Conservation (phyloP, 805 yeast species). For the Dipodascus albidus region DNA sequence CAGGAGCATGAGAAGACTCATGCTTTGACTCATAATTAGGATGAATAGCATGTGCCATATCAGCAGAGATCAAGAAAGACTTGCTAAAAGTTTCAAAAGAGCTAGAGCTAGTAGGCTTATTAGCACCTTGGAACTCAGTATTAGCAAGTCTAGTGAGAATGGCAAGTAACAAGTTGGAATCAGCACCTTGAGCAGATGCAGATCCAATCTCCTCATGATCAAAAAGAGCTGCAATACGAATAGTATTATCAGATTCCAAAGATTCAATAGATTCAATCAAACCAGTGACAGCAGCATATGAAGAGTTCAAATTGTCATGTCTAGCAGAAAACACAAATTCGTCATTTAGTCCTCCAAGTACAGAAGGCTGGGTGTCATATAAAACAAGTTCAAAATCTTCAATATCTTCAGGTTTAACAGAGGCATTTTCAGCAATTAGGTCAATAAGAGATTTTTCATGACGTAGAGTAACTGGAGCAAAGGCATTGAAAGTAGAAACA, state of each 20-base stretch:
- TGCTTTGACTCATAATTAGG: constrained; percentile 77
- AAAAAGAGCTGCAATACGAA: constrained; percentile 69
- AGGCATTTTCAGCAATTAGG: constrained; percentile 55
- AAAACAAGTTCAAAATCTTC: constrained; percentile 85
- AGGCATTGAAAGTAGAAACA: constrained; percentile 38
- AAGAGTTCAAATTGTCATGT: constrained; percentile 80
- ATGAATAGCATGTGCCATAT: constrained; percentile 95
- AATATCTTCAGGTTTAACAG: constrained; percentile 41
- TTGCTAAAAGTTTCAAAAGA: constrained; percentile 28
- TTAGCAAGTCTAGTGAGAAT: constrained; percentile 56
- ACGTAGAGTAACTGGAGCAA: constrained; percentile 54
- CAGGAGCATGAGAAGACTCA: constrained; percentile 71
- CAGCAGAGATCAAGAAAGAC: constrained; percentile 84
- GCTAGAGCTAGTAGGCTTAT: constrained; percentile 14
- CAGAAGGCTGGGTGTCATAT: constrained; percentile 74
- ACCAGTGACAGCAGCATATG: constrained; percentile 69
- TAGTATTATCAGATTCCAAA: constrained; percentile 40
- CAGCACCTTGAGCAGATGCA: constrained; percentile 91
- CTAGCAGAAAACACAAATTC: constrained; percentile 90
- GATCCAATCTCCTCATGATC: constrained; percentile 98
- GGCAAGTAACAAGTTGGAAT: constrained; percentile 79
- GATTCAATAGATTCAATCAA: constrained; percentile 39
- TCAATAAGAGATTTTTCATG: constrained; percentile 66
- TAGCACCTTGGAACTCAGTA: constrained; percentile 30
- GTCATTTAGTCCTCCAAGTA: constrained; percentile 78